Base-by-base conservation (phyloP, 139 green algal species). In the Pedinophyceae sp. region DNA sequence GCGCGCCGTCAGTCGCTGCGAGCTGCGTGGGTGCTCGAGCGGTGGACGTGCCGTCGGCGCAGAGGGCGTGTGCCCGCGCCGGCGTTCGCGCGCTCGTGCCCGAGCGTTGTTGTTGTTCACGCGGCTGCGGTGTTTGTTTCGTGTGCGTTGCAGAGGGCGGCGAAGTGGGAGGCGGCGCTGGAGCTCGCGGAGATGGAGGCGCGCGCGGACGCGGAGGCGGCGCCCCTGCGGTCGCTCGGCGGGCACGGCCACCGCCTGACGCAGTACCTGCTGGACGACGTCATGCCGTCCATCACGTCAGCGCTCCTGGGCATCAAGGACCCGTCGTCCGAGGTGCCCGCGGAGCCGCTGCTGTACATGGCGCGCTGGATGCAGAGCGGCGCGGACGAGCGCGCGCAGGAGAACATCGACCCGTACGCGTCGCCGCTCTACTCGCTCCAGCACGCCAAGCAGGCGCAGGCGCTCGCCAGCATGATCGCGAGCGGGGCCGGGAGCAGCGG, bases 401-500 rank as follows among this genome's bases (percentile, higher is more conserved):
- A 43, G 34, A 43, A 43, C 34, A 43, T 43, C 34, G 34, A 43
- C 34, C 34, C 34, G 34, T 43, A 43, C 34, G 34, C 34, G 34
- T 43, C 34, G 34, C 34, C 34, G 34, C 34, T 43, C 10, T 43
- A 43, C 34, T 19, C 7, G 34, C 34, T 43, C 10, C 34, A 43
- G 34, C 34, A 13, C 10, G 34, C 13, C 34, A 43, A 43, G 34
- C 34, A 43, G 34, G n/a, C n/a, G n/a, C n/a, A n/a, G n/a, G n/a
- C n/a, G n/a, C n/a, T n/a, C n/a, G n/a, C n/a, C n/a, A n/a, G n/a
- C n/a, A n/a, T n/a, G n/a, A n/a, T n/a, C n/a, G n/a, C n/a, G n/a
- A n/a, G n/a, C n/a, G n/a, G n/a, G n/a, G n/a, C n/a, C n/a, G n/a
- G n/a, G n/a, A n/a, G n/a, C n/a, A n/a, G n/a, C n/a, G n/a, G n/a